Percentiles rank a stretch among this genome's conserved stretches.
Conservation (phyloP, 1,284 basidiomycete species). For the Cryptococcus neoformans region DNA sequence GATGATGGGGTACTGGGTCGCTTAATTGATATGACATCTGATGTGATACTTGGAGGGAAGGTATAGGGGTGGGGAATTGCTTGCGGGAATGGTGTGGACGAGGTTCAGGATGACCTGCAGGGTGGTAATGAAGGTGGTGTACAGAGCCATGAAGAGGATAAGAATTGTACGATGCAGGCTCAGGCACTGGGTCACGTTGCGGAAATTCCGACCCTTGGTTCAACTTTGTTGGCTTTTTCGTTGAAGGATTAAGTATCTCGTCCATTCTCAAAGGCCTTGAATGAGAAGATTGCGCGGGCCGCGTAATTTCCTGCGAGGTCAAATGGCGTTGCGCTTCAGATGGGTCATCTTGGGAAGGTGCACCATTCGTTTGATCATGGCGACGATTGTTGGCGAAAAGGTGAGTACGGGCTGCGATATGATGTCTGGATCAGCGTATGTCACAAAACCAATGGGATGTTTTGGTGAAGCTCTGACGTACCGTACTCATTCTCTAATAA, state of each 20-base stretch:
- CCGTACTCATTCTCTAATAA: conserved; percentile 35
- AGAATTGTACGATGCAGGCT: too few relatives aligned
- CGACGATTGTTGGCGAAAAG: background rate
- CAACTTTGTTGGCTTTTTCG: too few relatives aligned
- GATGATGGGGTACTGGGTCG: too few relatives aligned
- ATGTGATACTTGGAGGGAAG: too few relatives aligned
- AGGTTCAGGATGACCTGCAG: too few relatives aligned
- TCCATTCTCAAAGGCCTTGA: conserved; percentile 14
- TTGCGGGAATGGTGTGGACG: too few relatives aligned
- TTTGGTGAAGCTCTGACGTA: conserved; percentile 1
- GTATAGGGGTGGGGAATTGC: too few relatives aligned
- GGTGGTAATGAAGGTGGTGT: too few relatives aligned
- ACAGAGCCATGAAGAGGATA: too few relatives aligned
- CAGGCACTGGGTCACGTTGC: too few relatives aligned
- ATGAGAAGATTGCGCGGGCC: background rate
- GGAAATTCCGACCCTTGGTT: too few relatives aligned
- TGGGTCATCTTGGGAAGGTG: background rate
- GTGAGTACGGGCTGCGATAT: conserved; percentile 2
- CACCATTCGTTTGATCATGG: background rate
- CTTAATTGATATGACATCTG: background rate
- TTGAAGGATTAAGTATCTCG: conserved; percentile 17
- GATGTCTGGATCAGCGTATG: background rate
- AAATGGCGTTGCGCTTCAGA: background rate
- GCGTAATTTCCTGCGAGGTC: too few relatives aligned
- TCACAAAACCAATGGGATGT: conserved; percentile 1